Percentiles rank a stretch among this genome's conserved stretches.
Conservation (phyloP, 164 flowering plant genomes). For the Malania oleifera region DNA sequence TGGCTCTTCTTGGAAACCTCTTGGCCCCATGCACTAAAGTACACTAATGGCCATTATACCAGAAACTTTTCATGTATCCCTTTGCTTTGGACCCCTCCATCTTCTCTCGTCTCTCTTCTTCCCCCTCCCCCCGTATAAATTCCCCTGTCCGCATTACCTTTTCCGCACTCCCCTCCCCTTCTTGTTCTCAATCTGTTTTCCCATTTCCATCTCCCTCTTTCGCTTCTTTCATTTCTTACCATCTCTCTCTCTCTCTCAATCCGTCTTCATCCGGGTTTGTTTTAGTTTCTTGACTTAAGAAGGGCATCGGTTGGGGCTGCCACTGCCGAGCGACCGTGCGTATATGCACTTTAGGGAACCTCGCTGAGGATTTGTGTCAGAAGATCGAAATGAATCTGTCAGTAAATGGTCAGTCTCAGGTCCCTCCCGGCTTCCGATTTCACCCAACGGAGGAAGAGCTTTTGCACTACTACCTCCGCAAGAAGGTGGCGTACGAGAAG, state of each 20-base stretch:
- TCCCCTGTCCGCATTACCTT: slow-evolving; percentile 21
- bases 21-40: slow-evolving; percentile 28
- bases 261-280: slow-evolving; percentile 2
- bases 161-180: slow-evolving; percentile 18
- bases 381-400: slow-evolving; percentile 61
- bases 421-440: slow-evolving; percentile 90
- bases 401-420: slow-evolving; percentile 71
- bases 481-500: slow-evolving; percentile 71
- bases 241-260: neutral
- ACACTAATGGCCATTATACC: slow-evolving; percentile 24
- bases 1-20: slow-evolving; percentile 22
- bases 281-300: too few species aligned
- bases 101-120: too few species aligned
- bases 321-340: too few species aligned
- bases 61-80: slow-evolving; percentile 32
- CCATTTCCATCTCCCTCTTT: slow-evolving; percentile 4
- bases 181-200: too few species aligned
- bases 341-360: too few species aligned
- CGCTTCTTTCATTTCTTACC: neutral
- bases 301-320: too few species aligned
- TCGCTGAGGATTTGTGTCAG: too few species aligned
- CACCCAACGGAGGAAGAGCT: slow-evolving; percentile 97
- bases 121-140: slow-evolving; percentile 27
- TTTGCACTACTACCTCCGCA: slow-evolving; percentile 74
- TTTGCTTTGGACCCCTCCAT: slow-evolving; percentile 18